Conservation (phyloP, 2,329 filamentous ascomycete species). For the Aspergillus floridensis region DNA sequence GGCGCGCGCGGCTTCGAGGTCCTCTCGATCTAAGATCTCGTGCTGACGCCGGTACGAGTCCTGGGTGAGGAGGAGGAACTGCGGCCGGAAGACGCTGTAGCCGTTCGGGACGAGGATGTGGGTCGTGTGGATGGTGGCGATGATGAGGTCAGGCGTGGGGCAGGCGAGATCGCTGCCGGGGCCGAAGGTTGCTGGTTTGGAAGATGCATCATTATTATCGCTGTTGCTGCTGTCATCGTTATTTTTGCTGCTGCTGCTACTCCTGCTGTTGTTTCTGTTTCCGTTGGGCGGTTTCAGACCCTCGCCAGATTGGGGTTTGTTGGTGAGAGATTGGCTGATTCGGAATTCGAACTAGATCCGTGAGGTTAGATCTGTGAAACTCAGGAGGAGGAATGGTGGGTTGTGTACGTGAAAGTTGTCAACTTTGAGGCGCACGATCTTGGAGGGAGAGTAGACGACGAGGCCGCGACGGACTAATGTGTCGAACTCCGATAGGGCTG, state of each 20-base stretch:
- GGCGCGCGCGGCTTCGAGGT: conserved; percentile 41
- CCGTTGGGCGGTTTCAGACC: not conserved
- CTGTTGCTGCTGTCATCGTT: too few relatives aligned
- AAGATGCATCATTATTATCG: not conserved
- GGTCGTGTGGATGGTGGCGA: conserved; percentile 40
- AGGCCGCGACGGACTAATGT: not conserved
- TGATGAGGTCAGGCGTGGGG: conserved; percentile 42
- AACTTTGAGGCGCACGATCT: not conserved
- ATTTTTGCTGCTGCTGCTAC: too few relatives aligned
- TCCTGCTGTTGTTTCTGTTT: too few relatives aligned
- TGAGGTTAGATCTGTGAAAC: not conserved
- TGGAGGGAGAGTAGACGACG: not conserved
- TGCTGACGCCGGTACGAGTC: conserved; percentile 50
- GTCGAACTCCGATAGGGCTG: not conserved
- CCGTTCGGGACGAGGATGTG: conserved; percentile 51
- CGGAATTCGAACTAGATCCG: not conserved
- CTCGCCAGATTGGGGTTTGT: not conserved
- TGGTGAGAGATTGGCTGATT: not conserved
- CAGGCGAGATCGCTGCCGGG: conserved; percentile 42
- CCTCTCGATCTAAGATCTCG: conserved; percentile 41
- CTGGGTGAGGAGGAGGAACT: conserved; percentile 48
- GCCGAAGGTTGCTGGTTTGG: conserved; percentile 11
- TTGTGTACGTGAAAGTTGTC: not conserved
- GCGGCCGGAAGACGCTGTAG: conserved; percentile 50
- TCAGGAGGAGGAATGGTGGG: not conserved